These are phyloP conservation scores for Volutella citrinella DNA, from an alignment of 2,329 filamentous ascomycete species.

Conservation along the genomic window DNA sequence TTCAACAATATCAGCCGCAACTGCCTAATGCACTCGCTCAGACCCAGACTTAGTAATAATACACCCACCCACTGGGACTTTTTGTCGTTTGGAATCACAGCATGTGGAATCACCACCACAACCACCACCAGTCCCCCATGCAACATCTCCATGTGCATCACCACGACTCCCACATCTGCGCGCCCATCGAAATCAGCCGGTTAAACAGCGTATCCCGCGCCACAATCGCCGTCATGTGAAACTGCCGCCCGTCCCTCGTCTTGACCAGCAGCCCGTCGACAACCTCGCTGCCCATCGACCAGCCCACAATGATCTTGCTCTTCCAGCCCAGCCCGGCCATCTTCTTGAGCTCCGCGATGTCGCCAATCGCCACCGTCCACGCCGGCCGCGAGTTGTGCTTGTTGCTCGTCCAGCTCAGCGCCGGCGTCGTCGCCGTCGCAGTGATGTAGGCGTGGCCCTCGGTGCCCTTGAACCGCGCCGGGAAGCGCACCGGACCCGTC, in stretches of 20 bases:
- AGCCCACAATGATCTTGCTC: constrained; percentile 75
- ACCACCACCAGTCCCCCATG: background rate
- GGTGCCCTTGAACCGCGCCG: constrained; percentile 65
- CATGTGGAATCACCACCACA: background rate
- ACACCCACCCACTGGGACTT: too few species aligned
- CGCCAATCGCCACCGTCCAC: constrained; percentile 68
- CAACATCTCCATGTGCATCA: constrained; percentile 31
- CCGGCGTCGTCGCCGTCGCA: constrained; percentile 63
- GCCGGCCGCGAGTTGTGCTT: constrained; percentile 53
- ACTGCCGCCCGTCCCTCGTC: constrained; percentile 52
- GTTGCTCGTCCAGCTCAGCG: constrained; percentile 62
- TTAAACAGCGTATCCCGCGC: constrained; percentile 79
- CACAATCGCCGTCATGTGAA: constrained; percentile 67
- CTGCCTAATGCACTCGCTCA: too few species aligned
- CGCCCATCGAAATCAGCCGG: constrained; percentile 70
- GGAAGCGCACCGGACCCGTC: constrained; percentile 74
- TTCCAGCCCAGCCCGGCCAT: constrained; percentile 83
- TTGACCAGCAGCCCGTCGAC: constrained; percentile 71
- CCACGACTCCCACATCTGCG: constrained; percentile 81
- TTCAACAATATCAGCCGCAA: too few species aligned
- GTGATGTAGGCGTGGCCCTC: constrained; percentile 72
- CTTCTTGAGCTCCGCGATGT: constrained; percentile 74
- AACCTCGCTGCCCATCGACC: constrained; percentile 71
- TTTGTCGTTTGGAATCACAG: too few species aligned
- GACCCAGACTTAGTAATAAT: too few species aligned